Conservation (phyloP, 345 rosid genomes). For the Gossypium longicalyx region DNA sequence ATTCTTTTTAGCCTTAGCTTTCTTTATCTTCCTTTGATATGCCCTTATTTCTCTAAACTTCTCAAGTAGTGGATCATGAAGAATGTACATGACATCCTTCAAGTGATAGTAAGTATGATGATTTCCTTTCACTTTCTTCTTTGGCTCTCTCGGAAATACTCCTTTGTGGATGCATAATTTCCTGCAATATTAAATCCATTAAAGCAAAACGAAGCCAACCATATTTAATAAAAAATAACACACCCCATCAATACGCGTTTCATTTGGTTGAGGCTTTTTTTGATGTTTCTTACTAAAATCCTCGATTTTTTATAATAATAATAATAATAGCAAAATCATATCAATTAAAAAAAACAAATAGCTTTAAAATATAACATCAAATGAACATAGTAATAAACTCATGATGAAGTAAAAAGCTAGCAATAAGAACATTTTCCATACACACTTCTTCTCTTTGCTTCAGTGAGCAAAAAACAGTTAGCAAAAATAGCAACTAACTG, state of each 20-base stretch:
- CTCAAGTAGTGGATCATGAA: constrained; percentile 83
- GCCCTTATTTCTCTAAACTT: constrained; percentile 74
- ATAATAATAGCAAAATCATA: neutral
- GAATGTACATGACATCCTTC: constrained; percentile 80
- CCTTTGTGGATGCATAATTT: constrained; percentile 79
- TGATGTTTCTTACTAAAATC: neutral
- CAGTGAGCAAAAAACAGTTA: neutral
- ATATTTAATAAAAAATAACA: neutral
- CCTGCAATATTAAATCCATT: constrained; percentile 35
- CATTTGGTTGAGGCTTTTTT: neutral
- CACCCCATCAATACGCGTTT: neutral
- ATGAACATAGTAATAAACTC: neutral
- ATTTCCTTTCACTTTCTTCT: constrained; percentile 90
- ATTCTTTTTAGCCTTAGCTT: constrained; percentile 79
- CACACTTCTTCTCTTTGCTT: neutral
- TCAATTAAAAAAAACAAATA: neutral
- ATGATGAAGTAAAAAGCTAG: neutral
- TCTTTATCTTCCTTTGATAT: constrained; percentile 63
- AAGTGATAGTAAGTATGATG: constrained; percentile 93
- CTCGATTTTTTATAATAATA: neutral
- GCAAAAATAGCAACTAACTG: neutral
- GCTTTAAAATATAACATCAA: neutral
- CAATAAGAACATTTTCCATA: neutral
- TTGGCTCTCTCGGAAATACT: constrained; percentile 84
- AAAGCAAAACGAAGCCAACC: neutral